Evolutionary conservation across 2,329 filamentous ascomycete genomes (phyloP), one percentile per base, ranked within the genome.

Genomic region (Pestalotiopsis sp.): DNA sequence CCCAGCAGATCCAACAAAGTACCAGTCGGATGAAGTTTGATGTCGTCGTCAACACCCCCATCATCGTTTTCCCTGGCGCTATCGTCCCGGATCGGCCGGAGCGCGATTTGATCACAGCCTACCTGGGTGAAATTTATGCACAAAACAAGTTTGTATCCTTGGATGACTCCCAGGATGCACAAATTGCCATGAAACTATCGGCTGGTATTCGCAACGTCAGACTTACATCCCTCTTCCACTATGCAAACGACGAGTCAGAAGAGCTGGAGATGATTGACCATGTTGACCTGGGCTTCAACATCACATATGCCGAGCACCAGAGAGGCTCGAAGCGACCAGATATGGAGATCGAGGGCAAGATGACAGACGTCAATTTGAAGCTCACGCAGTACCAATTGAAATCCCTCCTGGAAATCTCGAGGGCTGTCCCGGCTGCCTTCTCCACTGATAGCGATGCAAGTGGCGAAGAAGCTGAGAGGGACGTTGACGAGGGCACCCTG

Each of bases 191-290:
- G 85, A 94, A 97, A 77, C 87, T 99, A 17, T 92, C 93, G 2
- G 92, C 94, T 20, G 96, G 96, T 25, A 95, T 99, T 73, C 90
- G 95, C 66, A 97, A 99, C 70, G 94, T 98, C 70, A 91, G 93
- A 41, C 84, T 99, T 36, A 98, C 94, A 0, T 98, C 95, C 0
- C 91, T 93, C 67, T 94, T 98, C 76, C 89, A 97, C 77, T 98
- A 97, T 74, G 80, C 88, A 0, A 86, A 90, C 2, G 88, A 90
- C 41, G 82, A 88, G 68, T 89, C 89, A 0, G 96, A 99, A 79
- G 94, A 97, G 78, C 85, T 99, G 7, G 94, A 99, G 78, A 92
- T 99, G 84, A 97, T 99, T 73, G 95, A 99, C 76, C 94, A 98
- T 74, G 94, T 99, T 13, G 96, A 99, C 77, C 84, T 99, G 27